A percentile compares a stretch with the other conserved stretches of the same genome.
phyloP scores from a whole-genome alignment of 2,329 filamentous ascomycete genomes.

The Phialophora macrospora region DNA sequence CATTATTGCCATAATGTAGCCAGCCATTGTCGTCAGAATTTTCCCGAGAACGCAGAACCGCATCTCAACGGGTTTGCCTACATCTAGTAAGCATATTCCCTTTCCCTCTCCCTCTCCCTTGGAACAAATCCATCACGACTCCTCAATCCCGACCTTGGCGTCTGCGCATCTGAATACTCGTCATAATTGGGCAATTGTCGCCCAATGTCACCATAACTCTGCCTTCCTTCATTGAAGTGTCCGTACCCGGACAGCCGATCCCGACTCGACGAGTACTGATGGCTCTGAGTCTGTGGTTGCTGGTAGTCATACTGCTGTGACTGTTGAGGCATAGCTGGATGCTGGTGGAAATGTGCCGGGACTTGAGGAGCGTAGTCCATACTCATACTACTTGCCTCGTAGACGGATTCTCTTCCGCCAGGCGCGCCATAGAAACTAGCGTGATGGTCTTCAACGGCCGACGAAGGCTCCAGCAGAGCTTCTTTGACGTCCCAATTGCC shows the following conservation, averaged over 20 bases:
- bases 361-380: conserved; percentile 32
- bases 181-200: conserved; percentile 32
- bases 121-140: conserved; percentile 15
- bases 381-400: conserved; percentile 59
- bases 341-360: conserved; percentile 18
- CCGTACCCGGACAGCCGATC: conserved; percentile 28
- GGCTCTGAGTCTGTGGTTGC: conserved; percentile 2
- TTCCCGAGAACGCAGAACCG: neutral
- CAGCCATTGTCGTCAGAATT: conserved; percentile 8
- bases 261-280: conserved; percentile 24
- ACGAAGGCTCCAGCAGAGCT: conserved; percentile 66
- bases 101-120: conserved; percentile 15
- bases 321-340: conserved; percentile 17
- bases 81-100: conserved; percentile 32
- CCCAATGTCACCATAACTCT: conserved; percentile 35
- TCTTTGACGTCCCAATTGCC: conserved; percentile 99
- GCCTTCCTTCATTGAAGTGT: conserved; percentile 25
- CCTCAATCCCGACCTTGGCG: conserved; percentile 16
- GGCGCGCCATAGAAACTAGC: conserved; percentile 41
- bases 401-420: conserved; percentile 63
- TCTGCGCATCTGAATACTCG: conserved; percentile 30
- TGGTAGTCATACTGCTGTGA: neutral
- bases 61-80: neutral
- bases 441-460: conserved; percentile 64
- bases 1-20: conserved; percentile 5